Base-by-base conservation (phyloP, 768 basidiomycete genomes). In the Pleurotus ostreatus region DNA sequence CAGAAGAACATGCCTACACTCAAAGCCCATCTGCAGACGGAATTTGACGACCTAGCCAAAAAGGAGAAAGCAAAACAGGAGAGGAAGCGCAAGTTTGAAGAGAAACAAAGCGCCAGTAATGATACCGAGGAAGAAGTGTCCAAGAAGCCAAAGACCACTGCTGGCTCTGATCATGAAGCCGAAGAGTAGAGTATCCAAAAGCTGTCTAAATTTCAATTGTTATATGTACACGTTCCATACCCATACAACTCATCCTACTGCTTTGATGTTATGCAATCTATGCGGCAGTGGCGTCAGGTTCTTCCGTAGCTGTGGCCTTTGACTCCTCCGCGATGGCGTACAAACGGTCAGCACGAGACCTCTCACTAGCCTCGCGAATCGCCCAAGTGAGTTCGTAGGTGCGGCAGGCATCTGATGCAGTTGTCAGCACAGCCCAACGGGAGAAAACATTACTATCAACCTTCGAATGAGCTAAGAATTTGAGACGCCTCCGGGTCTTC, bases 351-450 rank as follows among this genome's bases (percentile, higher is more conserved):
- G 69, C 75, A 30, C 83, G 83, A 58, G 84, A 84, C 49, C 77
- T 79, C 66, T 93, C 90, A 61, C 83, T 83, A 30, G 91, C 87
- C 60, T 82, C 76, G 47, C 93, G 86, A 68, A 96, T 95, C 25
- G 93, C 92, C 94, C 94, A 96, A 20, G 93, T 95, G 59, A 96
- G 78, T 68, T 95, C 86, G 62, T 96, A 96, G 5, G 93, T 89
- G 71, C 81, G 85, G 63, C 86, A 88, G 43, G 93, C 93, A 71
- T 94, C 90, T 91, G 58, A 1, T 60, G 49, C 15, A 55, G 8
- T 22, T 37, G 9, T 26, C 39, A 61, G 23, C 47, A 59, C 49
- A 30, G 52, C 16, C 18, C 18, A 23, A 30, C 47, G 40, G 22
- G 38, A 55, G 45, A 12, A 25, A 11, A 23, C 18, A 22, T 8